Conservation (phyloP, 2,329 filamentous ascomycete genomes). For the Aspergillus cejpii region DNA sequence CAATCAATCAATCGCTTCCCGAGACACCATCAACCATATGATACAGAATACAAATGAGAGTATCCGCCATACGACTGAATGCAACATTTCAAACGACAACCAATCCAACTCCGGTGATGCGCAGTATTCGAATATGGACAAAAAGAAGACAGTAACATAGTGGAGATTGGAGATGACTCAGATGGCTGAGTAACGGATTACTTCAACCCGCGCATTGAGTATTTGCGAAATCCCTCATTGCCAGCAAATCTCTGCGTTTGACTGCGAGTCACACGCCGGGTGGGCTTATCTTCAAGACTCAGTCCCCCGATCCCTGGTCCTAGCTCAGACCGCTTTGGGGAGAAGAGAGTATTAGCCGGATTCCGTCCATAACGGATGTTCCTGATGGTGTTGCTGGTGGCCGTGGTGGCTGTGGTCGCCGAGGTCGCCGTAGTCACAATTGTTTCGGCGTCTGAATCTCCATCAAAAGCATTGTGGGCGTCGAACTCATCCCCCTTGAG, state of each 20-base stretch:
- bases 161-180: no score
- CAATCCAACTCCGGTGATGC: neutral
- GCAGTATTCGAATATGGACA: neutral
- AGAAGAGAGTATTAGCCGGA: conserved; percentile 19
- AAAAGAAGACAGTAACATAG: neutral
- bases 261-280: conserved; percentile 32
- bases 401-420: conserved; percentile 24
- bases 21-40: neutral
- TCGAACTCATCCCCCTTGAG: conserved; percentile 29
- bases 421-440: conserved; percentile 29
- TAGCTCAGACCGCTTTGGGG: conserved; percentile 29
- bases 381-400: conserved; percentile 30
- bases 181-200: conserved; percentile 3
- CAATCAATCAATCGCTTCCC: neutral
- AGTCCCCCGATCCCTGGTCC: conserved; percentile 29
- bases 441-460: conserved; percentile 36
- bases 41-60: neutral
- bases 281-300: conserved; percentile 31
- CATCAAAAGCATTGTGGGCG: conserved; percentile 25
- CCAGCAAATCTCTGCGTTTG: conserved; percentile 26
- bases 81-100: neutral
- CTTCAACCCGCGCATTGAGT: conserved; percentile 13
- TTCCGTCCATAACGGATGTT: conserved; percentile 33
- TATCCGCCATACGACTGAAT: neutral
- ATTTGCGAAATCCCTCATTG: conserved; percentile 11